These are phyloP conservation scores for Trypanosoma caninum DNA, from an alignment of 208 protist genomes.

Conservation along the genomic window DNA sequence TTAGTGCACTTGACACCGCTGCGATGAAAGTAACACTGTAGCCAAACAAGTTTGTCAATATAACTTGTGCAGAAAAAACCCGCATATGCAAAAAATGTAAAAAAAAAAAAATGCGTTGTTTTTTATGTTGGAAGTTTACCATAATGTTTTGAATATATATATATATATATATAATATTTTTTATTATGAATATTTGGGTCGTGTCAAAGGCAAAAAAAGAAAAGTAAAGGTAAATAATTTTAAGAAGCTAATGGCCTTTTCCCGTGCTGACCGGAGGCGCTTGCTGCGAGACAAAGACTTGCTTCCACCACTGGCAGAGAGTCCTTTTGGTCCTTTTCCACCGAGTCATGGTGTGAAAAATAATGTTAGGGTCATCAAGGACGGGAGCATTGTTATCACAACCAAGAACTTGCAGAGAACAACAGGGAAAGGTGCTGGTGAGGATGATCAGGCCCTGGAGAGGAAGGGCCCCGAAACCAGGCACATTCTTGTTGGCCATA, in stretches of 20 bases:
- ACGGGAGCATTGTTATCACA: slow-evolving; percentile 7
- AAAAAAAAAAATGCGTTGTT: no score
- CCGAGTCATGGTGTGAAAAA: slow-evolving; percentile 32
- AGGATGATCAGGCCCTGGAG: background rate
- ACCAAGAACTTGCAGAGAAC: no score
- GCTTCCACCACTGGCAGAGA: slow-evolving; percentile 72
- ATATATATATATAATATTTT: no score
- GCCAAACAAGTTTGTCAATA: no score
- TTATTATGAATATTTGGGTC: no score
- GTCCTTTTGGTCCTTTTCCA: slow-evolving; percentile 84
- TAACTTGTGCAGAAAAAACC: no score
- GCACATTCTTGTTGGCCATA: slow-evolving; percentile 65
- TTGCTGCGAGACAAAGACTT: slow-evolving; percentile 63
- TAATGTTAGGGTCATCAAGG: slow-evolving; percentile 30
- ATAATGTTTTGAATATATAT: no score
- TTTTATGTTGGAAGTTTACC: no score
- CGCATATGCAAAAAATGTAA: no score
- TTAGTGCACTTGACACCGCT: no score
- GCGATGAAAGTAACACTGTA: no score
- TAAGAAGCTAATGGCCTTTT: slow-evolving; percentile 32
- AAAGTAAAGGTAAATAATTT: slow-evolving; percentile 19
- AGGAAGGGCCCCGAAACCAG: background rate
- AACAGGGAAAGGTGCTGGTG: slow-evolving; percentile 18
- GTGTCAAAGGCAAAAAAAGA: slow-evolving; percentile 8
- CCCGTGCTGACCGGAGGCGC: slow-evolving; percentile 49